Percentiles rank a stretch among this genome's conserved stretches.
Conservation (phyloP, 192 early-diverging fungal genomes). For the Entomortierella lignicola region DNA sequence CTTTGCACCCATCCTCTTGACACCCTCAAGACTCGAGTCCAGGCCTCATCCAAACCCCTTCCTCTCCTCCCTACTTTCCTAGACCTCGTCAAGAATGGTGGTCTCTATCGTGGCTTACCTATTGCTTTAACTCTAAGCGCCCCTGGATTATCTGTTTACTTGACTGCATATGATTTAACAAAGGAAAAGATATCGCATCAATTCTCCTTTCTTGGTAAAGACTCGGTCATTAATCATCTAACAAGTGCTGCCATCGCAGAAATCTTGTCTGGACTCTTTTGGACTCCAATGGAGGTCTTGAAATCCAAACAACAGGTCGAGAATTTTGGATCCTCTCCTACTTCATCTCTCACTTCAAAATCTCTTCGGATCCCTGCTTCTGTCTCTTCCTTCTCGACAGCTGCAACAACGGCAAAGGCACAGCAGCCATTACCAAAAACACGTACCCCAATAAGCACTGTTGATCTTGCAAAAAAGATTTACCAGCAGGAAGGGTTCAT, state of each 20-base stretch:
- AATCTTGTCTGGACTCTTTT: constrained; percentile 72
- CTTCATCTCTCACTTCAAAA: background rate
- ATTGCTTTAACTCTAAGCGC: constrained; percentile 77
- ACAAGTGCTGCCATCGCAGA: constrained; percentile 73
- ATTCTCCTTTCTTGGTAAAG: constrained; percentile 18
- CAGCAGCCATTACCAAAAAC: background rate
- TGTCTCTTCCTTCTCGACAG: constrained; percentile 1
- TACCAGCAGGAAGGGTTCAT: constrained; percentile 65
- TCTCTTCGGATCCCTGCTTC: background rate
- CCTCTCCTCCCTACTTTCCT: constrained; percentile 34
- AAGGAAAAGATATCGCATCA: constrained; percentile 58
- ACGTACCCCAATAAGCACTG: constrained; percentile 20
- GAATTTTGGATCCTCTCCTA: background rate
- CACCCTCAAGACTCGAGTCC: constrained; percentile 79
- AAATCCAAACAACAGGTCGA: constrained; percentile 79
- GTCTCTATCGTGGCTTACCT: constrained; percentile 76
- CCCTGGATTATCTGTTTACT: constrained; percentile 77
- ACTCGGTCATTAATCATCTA: constrained; percentile 66
- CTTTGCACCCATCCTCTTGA: constrained; percentile 80
- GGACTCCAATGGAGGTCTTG: constrained; percentile 90
- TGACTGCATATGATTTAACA: constrained; percentile 74
- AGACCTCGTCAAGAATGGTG: constrained; percentile 19
- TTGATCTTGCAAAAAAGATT: constrained; percentile 60
- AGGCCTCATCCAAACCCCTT: constrained; percentile 47
- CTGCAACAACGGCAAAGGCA: background rate